These are phyloP conservation scores for Marasmius fiardii DNA, from an alignment of 1,284 basidiomycete genomes.

Conservation along the genomic window DNA sequence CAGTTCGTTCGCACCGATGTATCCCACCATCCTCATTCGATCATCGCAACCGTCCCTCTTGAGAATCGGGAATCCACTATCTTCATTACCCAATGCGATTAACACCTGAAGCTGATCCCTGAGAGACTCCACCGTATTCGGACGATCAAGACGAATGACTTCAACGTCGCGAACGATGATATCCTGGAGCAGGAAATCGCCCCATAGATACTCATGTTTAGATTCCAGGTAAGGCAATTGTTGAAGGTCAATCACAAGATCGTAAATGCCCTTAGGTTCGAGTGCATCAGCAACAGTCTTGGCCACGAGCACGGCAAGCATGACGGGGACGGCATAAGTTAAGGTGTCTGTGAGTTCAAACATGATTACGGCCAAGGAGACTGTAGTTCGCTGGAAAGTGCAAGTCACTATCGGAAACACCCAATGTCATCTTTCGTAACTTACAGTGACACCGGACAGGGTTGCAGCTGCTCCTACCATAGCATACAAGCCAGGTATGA, in stretches of 20 bases:
- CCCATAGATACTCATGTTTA: conserved; percentile 89
- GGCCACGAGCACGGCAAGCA: conserved; percentile 87
- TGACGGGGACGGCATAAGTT: conserved; percentile 93
- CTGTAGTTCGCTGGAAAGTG: conserved; percentile 66
- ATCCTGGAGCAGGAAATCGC: conserved; percentile 67
- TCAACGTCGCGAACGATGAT: conserved; percentile 67
- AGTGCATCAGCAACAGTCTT: conserved; percentile 92
- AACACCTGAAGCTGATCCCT: conserved; percentile 64
- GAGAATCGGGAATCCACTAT: conserved; percentile 88
- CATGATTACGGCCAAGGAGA: conserved; percentile 95
- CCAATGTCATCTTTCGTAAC: conserved; percentile 18
- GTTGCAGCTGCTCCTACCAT: conserved; percentile 92
- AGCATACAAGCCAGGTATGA: conserved; percentile 85
- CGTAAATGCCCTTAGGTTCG: conserved; percentile 94
- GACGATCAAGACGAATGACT: conserved; percentile 61
- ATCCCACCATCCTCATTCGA: conserved; percentile 78
- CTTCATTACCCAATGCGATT: conserved; percentile 62
- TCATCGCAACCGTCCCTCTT: conserved; percentile 39
- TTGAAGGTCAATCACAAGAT: conserved; percentile 82
- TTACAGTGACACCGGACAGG: conserved; percentile 83
- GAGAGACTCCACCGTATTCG: conserved; percentile 72
- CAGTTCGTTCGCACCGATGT: conserved; percentile 89
- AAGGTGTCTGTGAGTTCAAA: conserved; percentile 94
- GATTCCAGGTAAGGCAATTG: conserved; percentile 89
- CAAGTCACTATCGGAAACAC: conserved; percentile 3